Evolutionary conservation across 768 basidiomycete species (phyloP).

Genomic region (Agaricus sinodeliciosus): DNA sequence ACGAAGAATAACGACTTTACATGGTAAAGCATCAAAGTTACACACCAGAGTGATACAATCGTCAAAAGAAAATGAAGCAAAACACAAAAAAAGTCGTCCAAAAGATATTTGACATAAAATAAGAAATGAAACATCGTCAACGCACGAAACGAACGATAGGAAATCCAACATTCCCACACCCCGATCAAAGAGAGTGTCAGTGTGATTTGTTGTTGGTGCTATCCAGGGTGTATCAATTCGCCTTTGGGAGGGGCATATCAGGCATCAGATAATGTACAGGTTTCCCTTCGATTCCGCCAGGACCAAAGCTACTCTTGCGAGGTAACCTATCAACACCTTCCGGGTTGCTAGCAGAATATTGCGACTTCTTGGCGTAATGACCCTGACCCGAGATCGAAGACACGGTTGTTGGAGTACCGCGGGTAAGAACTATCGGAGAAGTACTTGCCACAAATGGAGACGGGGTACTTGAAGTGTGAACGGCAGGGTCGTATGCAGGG

Average conservation of each 20-base stretch:
- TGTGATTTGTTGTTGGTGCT: too few relatives aligned
- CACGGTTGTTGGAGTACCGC: slow-evolving; percentile 5
- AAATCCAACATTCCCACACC: neutral
- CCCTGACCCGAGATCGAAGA: slow-evolving; percentile 10
- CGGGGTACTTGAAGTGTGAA: slow-evolving; percentile 8
- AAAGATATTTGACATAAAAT: neutral
- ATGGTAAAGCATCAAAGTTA: neutral
- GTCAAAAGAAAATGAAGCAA: neutral
- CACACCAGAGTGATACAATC: neutral
- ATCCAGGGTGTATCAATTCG: slow-evolving; percentile 9
- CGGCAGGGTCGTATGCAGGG: slow-evolving; percentile 38
- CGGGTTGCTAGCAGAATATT: neutral
- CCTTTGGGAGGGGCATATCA: slow-evolving; percentile 38
- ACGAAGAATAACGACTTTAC: neutral
- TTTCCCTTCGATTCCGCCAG: slow-evolving; percentile 29
- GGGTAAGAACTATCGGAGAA: slow-evolving; percentile 6
- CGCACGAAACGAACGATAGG: neutral
- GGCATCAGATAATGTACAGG: slow-evolving; percentile 55
- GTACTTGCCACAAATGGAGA: slow-evolving; percentile 7
- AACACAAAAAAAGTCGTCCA: neutral
- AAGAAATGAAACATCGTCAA: neutral
- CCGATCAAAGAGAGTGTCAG: too few relatives aligned
- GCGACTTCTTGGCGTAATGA: slow-evolving; percentile 21
- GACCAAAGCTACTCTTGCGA: slow-evolving; percentile 40
- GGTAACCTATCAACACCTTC: slow-evolving; percentile 18